Evolutionary conservation across 2,329 filamentous ascomycete species (phyloP).

Genomic region (Penicillium corylophilum): DNA sequence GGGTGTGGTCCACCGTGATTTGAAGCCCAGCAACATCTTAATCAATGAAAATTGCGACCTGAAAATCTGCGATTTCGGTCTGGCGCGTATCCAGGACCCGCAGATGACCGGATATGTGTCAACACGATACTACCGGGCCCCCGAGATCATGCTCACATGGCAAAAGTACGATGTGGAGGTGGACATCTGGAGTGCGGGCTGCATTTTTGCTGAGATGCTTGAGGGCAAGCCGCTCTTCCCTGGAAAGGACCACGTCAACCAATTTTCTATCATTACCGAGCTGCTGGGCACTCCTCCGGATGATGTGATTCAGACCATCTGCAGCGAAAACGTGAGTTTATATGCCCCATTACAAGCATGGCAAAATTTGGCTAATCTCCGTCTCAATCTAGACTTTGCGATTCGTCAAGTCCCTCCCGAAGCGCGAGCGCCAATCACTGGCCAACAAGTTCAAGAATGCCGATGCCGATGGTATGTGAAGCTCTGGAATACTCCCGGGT

Average conservation of each 20-base stretch:
- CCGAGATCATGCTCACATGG: conserved; percentile 99
- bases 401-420: conserved; percentile 96
- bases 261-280: conserved; percentile 99
- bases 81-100: conserved; percentile 95
- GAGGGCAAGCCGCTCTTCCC: conserved; percentile 98
- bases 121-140: conserved; percentile 96
- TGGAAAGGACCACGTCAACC: conserved; percentile 98
- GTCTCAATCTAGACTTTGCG: conserved; percentile 71
- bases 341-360: neutral
- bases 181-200: conserved; percentile 98
- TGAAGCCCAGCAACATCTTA: conserved; percentile 98
- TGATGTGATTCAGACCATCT: conserved; percentile 98
- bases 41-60: conserved; percentile 99
- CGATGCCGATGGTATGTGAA: conserved; percentile 70
- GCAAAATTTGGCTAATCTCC: conserved; percentile 24
- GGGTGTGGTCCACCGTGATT: conserved; percentile 92
- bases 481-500: neutral
- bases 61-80: conserved; percentile 98
- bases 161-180: conserved; percentile 99
- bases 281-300: conserved; percentile 93
- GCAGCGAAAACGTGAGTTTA: conserved; percentile 85
- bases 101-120: conserved; percentile 99
- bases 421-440: conserved; percentile 86
- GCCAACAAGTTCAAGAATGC: conserved; percentile 92
- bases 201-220: conserved; percentile 99